These are phyloP conservation scores for Blastobotrys peoriensis DNA, from an alignment of 805 yeast genomes.

Conservation along the genomic window DNA sequence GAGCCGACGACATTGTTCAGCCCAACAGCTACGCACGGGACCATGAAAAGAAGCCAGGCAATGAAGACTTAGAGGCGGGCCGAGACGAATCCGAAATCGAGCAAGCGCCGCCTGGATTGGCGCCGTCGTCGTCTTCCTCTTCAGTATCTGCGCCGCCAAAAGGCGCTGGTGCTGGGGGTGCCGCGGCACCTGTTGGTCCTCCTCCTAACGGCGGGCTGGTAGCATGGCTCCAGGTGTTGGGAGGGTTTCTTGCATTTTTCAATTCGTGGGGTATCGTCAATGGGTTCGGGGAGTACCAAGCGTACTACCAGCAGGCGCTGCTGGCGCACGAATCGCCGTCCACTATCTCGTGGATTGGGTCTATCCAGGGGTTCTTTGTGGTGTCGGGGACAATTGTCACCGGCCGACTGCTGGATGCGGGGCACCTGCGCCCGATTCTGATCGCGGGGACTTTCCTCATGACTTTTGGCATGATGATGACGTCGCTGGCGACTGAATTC, in stretches of 20 bases:
- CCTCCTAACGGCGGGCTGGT: constrained; percentile 17
- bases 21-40: no score
- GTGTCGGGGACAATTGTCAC: constrained; percentile 23
- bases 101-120: no score
- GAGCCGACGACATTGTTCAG: no score
- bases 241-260: constrained; percentile 16
- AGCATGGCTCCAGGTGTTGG: constrained; percentile 12
- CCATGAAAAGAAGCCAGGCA: no score
- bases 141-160: no score
- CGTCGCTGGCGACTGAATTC: constrained; percentile 32
- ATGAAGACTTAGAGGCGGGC: no score
- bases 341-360: constrained; percentile 31
- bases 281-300: constrained; percentile 26
- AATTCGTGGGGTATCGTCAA: constrained; percentile 21
- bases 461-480: constrained; percentile 29
- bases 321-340: constrained; percentile 26
- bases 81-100: no score
- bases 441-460: constrained; percentile 22
- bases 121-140: no score
- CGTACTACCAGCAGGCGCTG: constrained; percentile 23
- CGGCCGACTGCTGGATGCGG: constrained; percentile 29
- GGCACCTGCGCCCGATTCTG: constrained; percentile 19
- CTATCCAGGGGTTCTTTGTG: constrained; percentile 28
- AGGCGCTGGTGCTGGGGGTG: no score
- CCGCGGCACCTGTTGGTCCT: no score